These are phyloP conservation scores for Aspergillus nanangensis DNA, from an alignment of 495 filamentous ascomycete genomes.

Conservation along the genomic window DNA sequence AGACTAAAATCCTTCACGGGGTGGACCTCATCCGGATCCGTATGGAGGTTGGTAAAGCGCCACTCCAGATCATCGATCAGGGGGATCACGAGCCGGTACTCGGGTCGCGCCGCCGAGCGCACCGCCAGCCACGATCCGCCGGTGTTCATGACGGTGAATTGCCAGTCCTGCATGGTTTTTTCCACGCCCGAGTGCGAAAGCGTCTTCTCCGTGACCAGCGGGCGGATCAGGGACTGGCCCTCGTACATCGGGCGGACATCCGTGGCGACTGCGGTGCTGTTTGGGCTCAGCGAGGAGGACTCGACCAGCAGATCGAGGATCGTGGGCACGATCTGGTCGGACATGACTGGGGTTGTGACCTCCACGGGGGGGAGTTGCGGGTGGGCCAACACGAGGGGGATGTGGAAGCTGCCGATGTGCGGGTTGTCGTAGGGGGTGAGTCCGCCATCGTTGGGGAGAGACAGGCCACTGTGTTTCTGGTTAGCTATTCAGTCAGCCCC, in stretches of 20 bases:
- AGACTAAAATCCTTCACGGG: slow-evolving; percentile 32
- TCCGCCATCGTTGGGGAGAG: slow-evolving; percentile 39
- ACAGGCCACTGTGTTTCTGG: slow-evolving; percentile 25
- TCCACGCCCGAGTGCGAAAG: no score
- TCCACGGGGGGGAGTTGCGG: slow-evolving; percentile 40
- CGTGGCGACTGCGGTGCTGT: slow-evolving; percentile 25
- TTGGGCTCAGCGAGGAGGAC: slow-evolving; percentile 34
- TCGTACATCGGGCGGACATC: slow-evolving; percentile 42
- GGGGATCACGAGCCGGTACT: slow-evolving; percentile 42
- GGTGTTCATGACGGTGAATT: slow-evolving; percentile 49
- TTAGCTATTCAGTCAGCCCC: slow-evolving; percentile 2
- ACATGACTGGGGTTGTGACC: slow-evolving; percentile 39
- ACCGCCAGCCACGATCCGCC: slow-evolving; percentile 43
- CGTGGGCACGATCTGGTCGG: slow-evolving; percentile 43
- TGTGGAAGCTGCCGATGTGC: slow-evolving; percentile 44
- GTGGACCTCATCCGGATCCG: slow-evolving; percentile 36
- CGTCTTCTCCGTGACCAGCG: slow-evolving; percentile 22
- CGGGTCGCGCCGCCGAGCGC: slow-evolving; percentile 34
- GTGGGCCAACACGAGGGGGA: slow-evolving; percentile 47
- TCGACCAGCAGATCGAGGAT: slow-evolving; percentile 45
- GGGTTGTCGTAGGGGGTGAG: slow-evolving; percentile 48
- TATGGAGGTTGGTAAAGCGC: slow-evolving; percentile 38
- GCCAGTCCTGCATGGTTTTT: slow-evolving; percentile 33
- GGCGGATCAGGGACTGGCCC: slow-evolving; percentile 45
- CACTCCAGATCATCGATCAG: slow-evolving; percentile 42